Base-by-base conservation (phyloP, 2,329 filamentous ascomycete species). In the Neurospora sp. region DNA sequence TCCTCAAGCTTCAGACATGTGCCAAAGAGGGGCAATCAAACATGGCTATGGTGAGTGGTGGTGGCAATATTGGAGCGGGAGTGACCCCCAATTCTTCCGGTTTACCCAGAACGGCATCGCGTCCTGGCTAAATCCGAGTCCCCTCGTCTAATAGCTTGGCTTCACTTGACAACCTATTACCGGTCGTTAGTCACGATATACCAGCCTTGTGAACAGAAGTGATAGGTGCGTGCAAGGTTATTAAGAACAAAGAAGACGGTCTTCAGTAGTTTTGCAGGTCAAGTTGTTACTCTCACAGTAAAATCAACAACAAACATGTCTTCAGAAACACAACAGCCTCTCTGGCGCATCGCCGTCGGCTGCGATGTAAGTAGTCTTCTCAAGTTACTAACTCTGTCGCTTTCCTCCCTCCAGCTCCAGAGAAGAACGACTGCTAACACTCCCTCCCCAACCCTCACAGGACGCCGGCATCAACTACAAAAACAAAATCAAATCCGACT, bases 381-480 rank as follows among this genome's bases (percentile, higher is more conserved):
- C 38, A 38, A 12, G 11, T 43, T 23, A 28, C 28, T 28, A 28
- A 28, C 65, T 66, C 38, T 39, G 12, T 1, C 65, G 15, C 37
- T 5, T 19, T 38, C 38, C 28, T 15, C 46, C 19, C 33, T 19
- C n/a, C 46, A 23, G 4, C 2, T 11, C 1, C n/a, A 23, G 3
- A 11, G 2, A 33, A 37, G 23, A 17, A 8, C 6, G 5, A 39
- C 36, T 52, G 33, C 71, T 74, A 69, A 74, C 37, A 8, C 8
- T 11, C 15, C 66, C 15, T 40, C 38, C 11, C 38, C 62, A 52
- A 52, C 8, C 3, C 37, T 38, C 2, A 23, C 69, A 86, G 84
- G 90, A 92, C 75, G 92, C 92, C 71, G 92, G 92, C 77, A 86
- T 91, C 76, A 82, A 81, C 74, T 96, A 96, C 87, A 96, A 95